Conservation (phyloP, 2,329 filamentous ascomycete species). For the Hypoxylon sp. region DNA sequence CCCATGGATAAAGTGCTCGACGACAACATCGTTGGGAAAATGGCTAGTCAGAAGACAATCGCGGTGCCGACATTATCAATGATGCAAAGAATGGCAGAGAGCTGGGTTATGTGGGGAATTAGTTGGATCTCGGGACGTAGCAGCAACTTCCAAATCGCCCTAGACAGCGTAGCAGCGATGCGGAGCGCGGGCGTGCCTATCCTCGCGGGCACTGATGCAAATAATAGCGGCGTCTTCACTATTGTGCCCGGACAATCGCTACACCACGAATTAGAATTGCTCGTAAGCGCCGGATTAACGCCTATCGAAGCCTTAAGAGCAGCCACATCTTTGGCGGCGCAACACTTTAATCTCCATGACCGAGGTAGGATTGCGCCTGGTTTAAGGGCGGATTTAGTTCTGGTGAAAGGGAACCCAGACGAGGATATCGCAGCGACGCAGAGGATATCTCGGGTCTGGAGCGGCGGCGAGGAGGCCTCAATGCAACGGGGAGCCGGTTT, state of each 20-base stretch:
- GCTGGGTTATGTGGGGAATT: conserved; percentile 45
- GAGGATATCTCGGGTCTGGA: conserved; percentile 51
- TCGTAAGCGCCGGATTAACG: conserved; percentile 49
- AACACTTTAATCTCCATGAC: conserved; percentile 49
- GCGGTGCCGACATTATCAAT: conserved; percentile 51
- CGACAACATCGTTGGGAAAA: conserved; percentile 33
- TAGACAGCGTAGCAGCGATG: conserved; percentile 48
- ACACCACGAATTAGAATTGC: conserved; percentile 50
- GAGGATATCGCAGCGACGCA: conserved; percentile 50
- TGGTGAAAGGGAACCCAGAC: conserved; percentile 52
- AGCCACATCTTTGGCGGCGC: conserved; percentile 45
- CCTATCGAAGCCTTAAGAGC: conserved; percentile 46
- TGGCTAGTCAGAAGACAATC: conserved; percentile 44
- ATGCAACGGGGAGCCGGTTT: conserved; percentile 12
- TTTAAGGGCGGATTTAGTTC: conserved; percentile 52
- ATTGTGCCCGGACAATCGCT: conserved; percentile 40
- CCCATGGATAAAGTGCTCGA: conserved; percentile 51
- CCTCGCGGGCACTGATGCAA: conserved; percentile 52
- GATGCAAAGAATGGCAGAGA: conserved; percentile 44
- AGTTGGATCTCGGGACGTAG: conserved; percentile 24
- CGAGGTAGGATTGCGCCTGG: conserved; percentile 49
- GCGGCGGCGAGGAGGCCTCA: conserved; percentile 47
- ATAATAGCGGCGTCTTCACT: conserved; percentile 33
- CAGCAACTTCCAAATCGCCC: conserved; percentile 46
- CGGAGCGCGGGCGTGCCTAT: conserved; percentile 52